Evolutionary conservation across 2,329 filamentous ascomycete genomes (phyloP), one percentile per base, ranked within the genome.

Genomic region (Clonostachys sp.): DNA sequence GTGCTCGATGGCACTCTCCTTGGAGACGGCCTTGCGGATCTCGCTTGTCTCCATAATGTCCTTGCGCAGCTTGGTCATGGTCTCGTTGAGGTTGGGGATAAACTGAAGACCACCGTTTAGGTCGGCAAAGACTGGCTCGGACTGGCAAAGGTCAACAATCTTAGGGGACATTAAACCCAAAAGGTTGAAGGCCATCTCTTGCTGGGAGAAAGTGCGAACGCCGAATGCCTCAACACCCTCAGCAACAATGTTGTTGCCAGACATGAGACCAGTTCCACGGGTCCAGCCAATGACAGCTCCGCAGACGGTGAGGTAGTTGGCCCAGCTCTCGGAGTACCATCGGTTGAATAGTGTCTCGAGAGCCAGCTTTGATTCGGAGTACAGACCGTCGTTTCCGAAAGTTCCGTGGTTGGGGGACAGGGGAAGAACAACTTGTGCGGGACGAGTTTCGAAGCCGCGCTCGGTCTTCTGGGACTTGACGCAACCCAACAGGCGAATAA

Each of bases 221-320:
- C 94, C 94, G 56, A 95, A 94, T 59, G 89, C 89, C 75, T 99
- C 94, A 48, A 99, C 90, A 50, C 92, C 94, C 67, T 97, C 92
- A 35, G 94, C 94, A 55, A 97, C 91, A 58, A 97, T 84, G 69
- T 99, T 97, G 78, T 97, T 97, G 61, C 88, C 91, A 56, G 87
- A 89, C 92, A 99, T 99, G 59, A 99, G 83, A 64, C 94, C 94
- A 53, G 94, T 99, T 55, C 92, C 94, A 73, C 94, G 92, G 57
- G 94, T 99, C 94, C 94, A 99, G 53, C 94, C 94, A 64, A 99
- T 99, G 68, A 97, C 90, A 53, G 92, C 92, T 75, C 94, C 94
- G 59, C 94, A 99, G 58, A 99, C 94, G 51, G 92, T 97, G 60
- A 99, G 89, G 75, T 95, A 99, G 73, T 92, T 92, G 55, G 84